These are phyloP conservation scores for Ganoderma leucocontextum DNA, from an alignment of 1,284 basidiomycete species.

Conservation along the genomic window DNA sequence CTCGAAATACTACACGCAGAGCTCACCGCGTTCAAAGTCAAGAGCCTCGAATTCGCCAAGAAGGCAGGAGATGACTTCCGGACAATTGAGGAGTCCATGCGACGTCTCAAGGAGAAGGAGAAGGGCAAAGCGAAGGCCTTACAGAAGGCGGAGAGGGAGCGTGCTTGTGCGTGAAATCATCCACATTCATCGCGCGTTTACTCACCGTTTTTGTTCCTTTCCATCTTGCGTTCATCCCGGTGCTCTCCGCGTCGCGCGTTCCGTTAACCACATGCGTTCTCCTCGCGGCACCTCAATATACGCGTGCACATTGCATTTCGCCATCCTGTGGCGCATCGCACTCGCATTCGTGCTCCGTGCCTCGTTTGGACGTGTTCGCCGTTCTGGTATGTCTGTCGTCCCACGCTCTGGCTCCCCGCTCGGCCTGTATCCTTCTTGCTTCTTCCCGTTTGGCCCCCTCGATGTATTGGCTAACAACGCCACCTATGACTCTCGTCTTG, in stretches of 20 bases:
- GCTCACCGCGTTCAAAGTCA: conserved; percentile 61
- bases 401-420: conserved; percentile 8
- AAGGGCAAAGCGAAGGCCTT: conserved; percentile 76
- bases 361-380: background rate
- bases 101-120: conserved; percentile 75
- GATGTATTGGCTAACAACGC: background rate
- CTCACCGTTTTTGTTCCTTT: conserved; percentile 12
- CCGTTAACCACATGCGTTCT: conserved; percentile 9
- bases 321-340: background rate
- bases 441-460: background rate
- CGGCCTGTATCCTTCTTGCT: background rate
- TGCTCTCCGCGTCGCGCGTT: conserved; percentile 15
- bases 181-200: conserved; percentile 18
- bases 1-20: conserved; percentile 71
- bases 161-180: conserved; percentile 65
- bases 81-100: conserved; percentile 73
- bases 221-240: too few relatives aligned
- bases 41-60: conserved; percentile 65
- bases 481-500: background rate
- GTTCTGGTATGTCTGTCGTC: conserved; percentile 4
- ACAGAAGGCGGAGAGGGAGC: conserved; percentile 74
- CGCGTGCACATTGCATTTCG: background rate
- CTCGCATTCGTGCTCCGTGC: background rate
- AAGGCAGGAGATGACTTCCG: conserved; percentile 76
- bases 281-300: background rate